Percentiles rank a stretch among this genome's conserved stretches.
phyloP scores from a whole-genome alignment of 2,329 filamentous ascomycete species.

The Talaromyces sp. region DNA sequence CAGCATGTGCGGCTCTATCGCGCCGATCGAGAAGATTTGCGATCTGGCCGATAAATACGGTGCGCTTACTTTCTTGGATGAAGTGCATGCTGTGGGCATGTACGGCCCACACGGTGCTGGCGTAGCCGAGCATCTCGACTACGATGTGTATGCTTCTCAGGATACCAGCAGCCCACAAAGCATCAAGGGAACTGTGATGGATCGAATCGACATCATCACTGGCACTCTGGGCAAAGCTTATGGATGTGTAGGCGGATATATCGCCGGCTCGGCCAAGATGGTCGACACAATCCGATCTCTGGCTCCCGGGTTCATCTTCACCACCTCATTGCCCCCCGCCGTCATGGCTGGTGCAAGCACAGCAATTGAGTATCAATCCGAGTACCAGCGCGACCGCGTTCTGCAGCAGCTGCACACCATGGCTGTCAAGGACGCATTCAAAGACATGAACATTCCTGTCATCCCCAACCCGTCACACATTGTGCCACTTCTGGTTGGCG shows the following conservation, averaged over 20 bases:
- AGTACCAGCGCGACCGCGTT: slow-evolving; percentile 76
- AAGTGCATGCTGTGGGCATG: slow-evolving; percentile 99
- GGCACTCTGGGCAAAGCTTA: slow-evolving; percentile 97
- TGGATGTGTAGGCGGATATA: slow-evolving; percentile 95
- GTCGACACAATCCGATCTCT: slow-evolving; percentile 92
- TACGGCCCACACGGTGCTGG: slow-evolving; percentile 94
- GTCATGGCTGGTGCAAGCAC: slow-evolving; percentile 92
- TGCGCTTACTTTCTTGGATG: slow-evolving; percentile 93
- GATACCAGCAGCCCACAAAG: slow-evolving; percentile 47
- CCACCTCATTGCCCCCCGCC: slow-evolving; percentile 88
- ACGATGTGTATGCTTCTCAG: slow-evolving; percentile 74
- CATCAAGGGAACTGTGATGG: slow-evolving; percentile 76
- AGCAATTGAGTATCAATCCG: slow-evolving; percentile 91
- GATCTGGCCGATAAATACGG: slow-evolving; percentile 97
- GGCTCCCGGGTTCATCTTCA: slow-evolving; percentile 97
- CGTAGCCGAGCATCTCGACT: slow-evolving; percentile 96
- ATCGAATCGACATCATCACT: slow-evolving; percentile 95
- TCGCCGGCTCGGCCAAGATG: slow-evolving; percentile 79
- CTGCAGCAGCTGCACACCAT: slow-evolving; percentile 96
- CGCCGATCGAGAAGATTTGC: slow-evolving; percentile 92
- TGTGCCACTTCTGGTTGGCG: slow-evolving; percentile 86
- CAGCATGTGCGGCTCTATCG: slow-evolving; percentile 98
- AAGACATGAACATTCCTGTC: slow-evolving; percentile 80
- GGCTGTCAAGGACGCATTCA: slow-evolving; percentile 81
- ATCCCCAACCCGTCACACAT: slow-evolving; percentile 98